A percentile compares a stretch with the other conserved stretches of the same genome.
Conservation (phyloP, 805 yeast genomes). For the Ogataea methanolica region DNA sequence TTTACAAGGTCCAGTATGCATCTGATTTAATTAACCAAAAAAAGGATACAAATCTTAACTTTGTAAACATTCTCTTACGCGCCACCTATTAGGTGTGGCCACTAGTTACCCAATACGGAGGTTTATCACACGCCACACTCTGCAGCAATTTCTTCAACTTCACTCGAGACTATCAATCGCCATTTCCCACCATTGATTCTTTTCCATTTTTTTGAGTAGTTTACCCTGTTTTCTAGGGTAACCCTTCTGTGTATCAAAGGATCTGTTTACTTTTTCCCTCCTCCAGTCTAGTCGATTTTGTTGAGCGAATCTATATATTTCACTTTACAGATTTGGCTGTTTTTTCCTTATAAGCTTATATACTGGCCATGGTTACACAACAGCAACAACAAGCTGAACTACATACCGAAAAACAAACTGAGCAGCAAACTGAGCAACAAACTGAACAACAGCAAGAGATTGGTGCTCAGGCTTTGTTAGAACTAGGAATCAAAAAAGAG, state of each 20-base stretch:
- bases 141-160: too few relatives aligned
- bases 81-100: too few relatives aligned
- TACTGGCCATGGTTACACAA: not conserved
- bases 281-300: not conserved
- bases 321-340: not conserved
- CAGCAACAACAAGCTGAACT: not conserved
- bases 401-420: too few relatives aligned
- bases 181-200: not conserved
- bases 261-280: not conserved
- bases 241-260: conserved; percentile 4
- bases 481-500: conserved; percentile 19
- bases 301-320: not conserved
- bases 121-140: too few relatives aligned
- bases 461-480: conserved; percentile 27
- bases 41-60: too few relatives aligned
- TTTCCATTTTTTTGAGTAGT: not conserved
- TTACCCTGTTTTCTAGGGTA: conserved; percentile 19
- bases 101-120: too few relatives aligned
- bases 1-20: too few relatives aligned
- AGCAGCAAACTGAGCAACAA: not conserved
- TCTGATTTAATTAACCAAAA: too few relatives aligned
- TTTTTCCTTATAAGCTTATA: too few relatives aligned
- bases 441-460: conserved; percentile 18
- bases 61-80: too few relatives aligned
- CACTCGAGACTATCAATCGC: too few relatives aligned